phyloP scores from a whole-genome alignment of 345 rosid species.

The Passiflora organensis region DNA sequence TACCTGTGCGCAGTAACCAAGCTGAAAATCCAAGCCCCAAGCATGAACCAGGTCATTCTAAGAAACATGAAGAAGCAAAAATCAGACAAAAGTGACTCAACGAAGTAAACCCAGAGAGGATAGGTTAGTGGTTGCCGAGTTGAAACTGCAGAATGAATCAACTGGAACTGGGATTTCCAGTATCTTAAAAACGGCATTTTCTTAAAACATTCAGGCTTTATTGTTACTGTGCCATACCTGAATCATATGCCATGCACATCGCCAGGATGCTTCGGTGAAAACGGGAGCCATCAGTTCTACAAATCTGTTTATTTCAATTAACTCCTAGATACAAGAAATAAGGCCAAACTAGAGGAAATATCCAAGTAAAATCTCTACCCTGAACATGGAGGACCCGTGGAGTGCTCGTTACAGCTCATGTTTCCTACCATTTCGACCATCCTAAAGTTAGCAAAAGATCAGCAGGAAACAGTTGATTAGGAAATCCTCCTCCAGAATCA shows the following conservation, averaged over 20 bases:
- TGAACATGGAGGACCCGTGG: conserved; percentile 54
- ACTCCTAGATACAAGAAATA: not conserved
- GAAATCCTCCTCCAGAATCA: not conserved
- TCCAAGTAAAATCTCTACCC: conserved; percentile 5
- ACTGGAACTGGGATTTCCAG: too few relatives aligned
- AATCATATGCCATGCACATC: conserved; percentile 77
- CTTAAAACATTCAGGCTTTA: too few relatives aligned
- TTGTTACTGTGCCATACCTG: conserved; percentile 38
- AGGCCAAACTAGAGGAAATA: not conserved
- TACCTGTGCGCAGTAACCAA: conserved; percentile 83
- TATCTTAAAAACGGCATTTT: too few relatives aligned
- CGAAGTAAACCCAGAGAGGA: not conserved
- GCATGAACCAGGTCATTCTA: conserved; percentile 74
- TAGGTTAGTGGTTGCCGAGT: not conserved
- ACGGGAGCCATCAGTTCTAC: conserved; percentile 92
- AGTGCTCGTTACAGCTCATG: conserved; percentile 33
- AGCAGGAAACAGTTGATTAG: not conserved
- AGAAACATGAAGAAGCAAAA: not conserved
- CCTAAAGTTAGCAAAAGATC: conserved; percentile 29
- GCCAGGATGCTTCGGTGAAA: conserved; percentile 80
- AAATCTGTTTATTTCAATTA: conserved; percentile 37
- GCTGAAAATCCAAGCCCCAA: conserved; percentile 76
- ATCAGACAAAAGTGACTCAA: not conserved
- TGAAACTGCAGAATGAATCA: too few relatives aligned
- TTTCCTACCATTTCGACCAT: conserved; percentile 29